Percentiles rank a stretch among this genome's conserved stretches.
These are phyloP conservation scores for Lunularia cruciata DNA, from an alignment of 225 moss, liverwort and hornwort species.

Conservation along the genomic window DNA sequence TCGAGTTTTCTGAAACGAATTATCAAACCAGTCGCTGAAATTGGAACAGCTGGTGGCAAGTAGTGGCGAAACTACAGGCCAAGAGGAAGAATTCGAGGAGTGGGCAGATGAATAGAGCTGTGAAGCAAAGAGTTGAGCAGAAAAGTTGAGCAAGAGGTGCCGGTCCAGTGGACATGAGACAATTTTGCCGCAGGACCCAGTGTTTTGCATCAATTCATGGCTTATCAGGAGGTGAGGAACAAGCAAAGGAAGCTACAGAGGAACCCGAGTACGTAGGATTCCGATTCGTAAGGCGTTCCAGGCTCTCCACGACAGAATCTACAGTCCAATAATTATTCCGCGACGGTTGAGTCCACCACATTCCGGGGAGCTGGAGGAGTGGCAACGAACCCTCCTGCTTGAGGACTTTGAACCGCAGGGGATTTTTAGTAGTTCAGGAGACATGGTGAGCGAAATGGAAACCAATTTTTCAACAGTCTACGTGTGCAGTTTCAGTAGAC, in stretches of 20 bases:
- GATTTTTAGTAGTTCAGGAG: background rate
- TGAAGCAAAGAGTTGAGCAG: background rate
- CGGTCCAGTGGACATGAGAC: background rate
- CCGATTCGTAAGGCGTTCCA: background rate
- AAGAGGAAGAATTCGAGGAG: background rate
- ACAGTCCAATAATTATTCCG: background rate
- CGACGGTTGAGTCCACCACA: background rate
- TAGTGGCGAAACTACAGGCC: background rate
- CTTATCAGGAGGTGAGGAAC: background rate
- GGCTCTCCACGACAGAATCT: background rate
- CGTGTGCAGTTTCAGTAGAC: background rate
- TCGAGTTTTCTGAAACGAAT: background rate
- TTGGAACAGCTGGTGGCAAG: background rate
- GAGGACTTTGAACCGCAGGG: background rate
- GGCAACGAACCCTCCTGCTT: background rate
- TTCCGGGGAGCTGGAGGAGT: background rate
- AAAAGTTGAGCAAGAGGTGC: background rate
- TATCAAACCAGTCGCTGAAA: background rate
- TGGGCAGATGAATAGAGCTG: background rate
- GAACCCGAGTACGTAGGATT: background rate
- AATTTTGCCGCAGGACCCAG: background rate
- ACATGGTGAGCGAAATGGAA: slow-evolving; percentile 8
- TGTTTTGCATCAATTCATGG: background rate
- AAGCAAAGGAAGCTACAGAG: background rate
- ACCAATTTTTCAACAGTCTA: background rate